phyloP scores from a whole-genome alignment of 148 eudicot species.

The Camellia japonica region DNA sequence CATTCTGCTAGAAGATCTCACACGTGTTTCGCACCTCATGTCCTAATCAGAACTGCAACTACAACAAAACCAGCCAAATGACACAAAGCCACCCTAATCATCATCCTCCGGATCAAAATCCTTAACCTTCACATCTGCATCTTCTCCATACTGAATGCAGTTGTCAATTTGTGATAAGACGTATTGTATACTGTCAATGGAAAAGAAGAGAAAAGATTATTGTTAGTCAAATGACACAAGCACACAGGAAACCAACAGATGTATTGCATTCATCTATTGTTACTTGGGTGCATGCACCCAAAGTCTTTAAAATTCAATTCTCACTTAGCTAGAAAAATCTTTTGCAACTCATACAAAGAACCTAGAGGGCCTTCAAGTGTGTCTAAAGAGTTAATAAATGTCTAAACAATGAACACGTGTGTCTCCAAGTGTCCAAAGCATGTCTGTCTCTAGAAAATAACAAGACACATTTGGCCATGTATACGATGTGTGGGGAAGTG shows the following conservation, averaged over 20 bases:
- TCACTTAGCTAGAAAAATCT: neutral
- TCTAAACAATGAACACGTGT: too few species aligned
- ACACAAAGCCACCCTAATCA: neutral
- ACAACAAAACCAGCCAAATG: neutral
- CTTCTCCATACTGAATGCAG: slow-evolving; percentile 83
- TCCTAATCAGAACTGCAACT: neutral
- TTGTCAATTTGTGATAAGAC: slow-evolving; percentile 66
- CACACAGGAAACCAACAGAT: neutral
- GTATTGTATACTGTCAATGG: slow-evolving; percentile 55
- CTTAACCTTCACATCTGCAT: slow-evolving; percentile 85
- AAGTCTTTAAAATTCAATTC: too few species aligned
- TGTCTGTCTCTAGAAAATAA: neutral
- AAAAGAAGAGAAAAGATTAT: neutral
- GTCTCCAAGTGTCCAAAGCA: too few species aligned
- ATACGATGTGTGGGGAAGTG: too few species aligned
- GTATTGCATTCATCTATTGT: neutral
- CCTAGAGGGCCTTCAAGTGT: neutral
- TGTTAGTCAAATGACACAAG: neutral
- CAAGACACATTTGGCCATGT: too few species aligned
- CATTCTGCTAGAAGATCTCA: neutral
- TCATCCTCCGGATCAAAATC: slow-evolving; percentile 73
- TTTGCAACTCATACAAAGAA: neutral
- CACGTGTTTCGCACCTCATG: neutral
- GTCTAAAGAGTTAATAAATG: neutral
- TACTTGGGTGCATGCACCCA: neutral